Base-by-base conservation (phyloP, 1,139 yeast species). In the Magnusiomyces suaveolens region DNA sequence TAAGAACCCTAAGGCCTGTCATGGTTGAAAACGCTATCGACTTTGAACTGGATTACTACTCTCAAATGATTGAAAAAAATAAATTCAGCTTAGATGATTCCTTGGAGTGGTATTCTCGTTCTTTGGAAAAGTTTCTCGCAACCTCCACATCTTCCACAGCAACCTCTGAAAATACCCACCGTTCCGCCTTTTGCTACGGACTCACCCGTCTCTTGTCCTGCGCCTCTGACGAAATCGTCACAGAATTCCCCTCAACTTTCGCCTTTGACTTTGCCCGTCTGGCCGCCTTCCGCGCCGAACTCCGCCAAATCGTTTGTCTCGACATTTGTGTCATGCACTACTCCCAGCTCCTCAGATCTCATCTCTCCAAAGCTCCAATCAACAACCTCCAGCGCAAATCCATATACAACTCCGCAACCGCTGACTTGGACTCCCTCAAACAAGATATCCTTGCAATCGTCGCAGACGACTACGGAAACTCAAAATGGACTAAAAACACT, bases 401-500 rank as follows among this genome's bases (percentile, higher is more conserved):
- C 32, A 43, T 46, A 53, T 20, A 50, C 41, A 10, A 53, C 29
- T 48, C 44, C 16, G 56, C 59, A 8, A 51, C 58, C 18, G 52
- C 54, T 20, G 46, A 46, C 57, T 56, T 71, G 60, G 63, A 68
- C 48, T 66, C 63, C 50, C 65, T 78, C 57, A 79, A 78, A 64
- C 73, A 68, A 43, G 94, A 87, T 63, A 79, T 88, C 46, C 72
- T 86, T 59, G 86, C 92, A 33, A 86, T 88, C 54, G 88, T 87
- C 24, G 81, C 89, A 51, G 95, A 87, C 70, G 87, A 84, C 57
- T 84, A 83, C 64, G 96, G 96, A 2, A 87, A 85, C 66, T 81
- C 87, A 59, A 86, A 88, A 72, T 88, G 96, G 96, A 87, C 96
- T 0, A 81, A 87, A 65, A 87, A 88, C 67, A 81, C 87, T 39